Evolutionary conservation across 1,284 basidiomycete genomes (phyloP).

Genomic region (Rhodotorula glutinis): DNA sequence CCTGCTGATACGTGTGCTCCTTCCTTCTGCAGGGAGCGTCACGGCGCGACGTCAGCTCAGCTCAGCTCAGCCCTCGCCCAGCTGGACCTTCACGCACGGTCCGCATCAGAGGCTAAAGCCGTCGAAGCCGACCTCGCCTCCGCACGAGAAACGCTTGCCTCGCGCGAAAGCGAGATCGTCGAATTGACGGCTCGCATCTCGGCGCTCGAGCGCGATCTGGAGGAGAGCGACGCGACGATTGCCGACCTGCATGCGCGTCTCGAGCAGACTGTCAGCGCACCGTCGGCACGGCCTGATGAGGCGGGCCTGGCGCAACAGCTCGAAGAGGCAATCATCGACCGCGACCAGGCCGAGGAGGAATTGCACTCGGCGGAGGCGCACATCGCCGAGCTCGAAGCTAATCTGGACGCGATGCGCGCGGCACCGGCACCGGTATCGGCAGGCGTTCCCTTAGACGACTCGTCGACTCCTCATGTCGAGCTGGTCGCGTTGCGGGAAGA

Average conservation of each 20-base stretch:
- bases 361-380: background rate
- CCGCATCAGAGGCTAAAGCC: background rate
- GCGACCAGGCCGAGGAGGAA: slow-evolving; percentile 1
- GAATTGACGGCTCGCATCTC: background rate
- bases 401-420: background rate
- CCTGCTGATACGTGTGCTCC: too few species aligned
- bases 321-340: background rate
- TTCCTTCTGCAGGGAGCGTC: background rate
- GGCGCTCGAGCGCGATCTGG: background rate
- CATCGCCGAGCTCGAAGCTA: background rate
- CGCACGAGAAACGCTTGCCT: too few species aligned
- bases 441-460: background rate
- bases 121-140: background rate
- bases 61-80: background rate
- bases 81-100: background rate
- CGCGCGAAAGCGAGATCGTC: slow-evolving; percentile 3
- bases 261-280: background rate
- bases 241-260: background rate
- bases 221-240: background rate
- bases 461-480: background rate
- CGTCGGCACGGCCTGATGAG: background rate
- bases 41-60: background rate
- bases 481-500: too few species aligned
- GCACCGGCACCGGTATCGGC: too few species aligned
- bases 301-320: background rate